phyloP scores from a whole-genome alignment of 306 rosid species.

The Rosa rugosa region DNA sequence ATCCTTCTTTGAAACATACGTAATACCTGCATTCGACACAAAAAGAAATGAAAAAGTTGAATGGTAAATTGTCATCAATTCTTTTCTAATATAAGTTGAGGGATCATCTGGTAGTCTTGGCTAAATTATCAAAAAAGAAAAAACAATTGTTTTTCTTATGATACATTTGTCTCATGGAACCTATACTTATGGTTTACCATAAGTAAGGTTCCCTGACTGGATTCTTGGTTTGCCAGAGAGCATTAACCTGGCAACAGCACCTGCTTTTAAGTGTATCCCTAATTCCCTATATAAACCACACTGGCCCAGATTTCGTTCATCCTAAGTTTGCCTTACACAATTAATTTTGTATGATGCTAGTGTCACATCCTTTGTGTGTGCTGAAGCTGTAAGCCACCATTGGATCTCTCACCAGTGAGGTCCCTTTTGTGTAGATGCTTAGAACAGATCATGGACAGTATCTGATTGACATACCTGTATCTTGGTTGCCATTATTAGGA shows the following conservation, averaged over 20 bases:
- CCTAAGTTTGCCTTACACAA: neutral
- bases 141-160: neutral
- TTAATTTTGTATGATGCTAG: slow-evolving; percentile 5
- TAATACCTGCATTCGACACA: slow-evolving; percentile 57
- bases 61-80: neutral
- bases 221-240: slow-evolving; percentile 16
- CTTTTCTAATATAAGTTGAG: slow-evolving; percentile 7
- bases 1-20: slow-evolving; percentile 66
- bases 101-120: neutral
- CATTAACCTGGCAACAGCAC: slow-evolving; percentile 6
- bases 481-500: slow-evolving; percentile 8
- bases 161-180: slow-evolving; percentile 10
- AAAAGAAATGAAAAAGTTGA: slow-evolving; percentile 23
- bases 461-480: slow-evolving; percentile 18
- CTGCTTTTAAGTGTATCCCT: neutral
- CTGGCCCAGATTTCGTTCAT: neutral
- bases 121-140: neutral
- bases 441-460: slow-evolving; percentile 5
- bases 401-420: slow-evolving; percentile 12
- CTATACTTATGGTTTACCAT: slow-evolving; percentile 7
- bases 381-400: slow-evolving; percentile 5
- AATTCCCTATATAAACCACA: neutral
- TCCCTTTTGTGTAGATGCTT: slow-evolving; percentile 14
- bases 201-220: slow-evolving; percentile 4
- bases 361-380: slow-evolving; percentile 17